A percentile compares a stretch with the other conserved stretches of the same genome.
phyloP scores from a whole-genome alignment of 2,329 filamentous ascomycete genomes.

The Exophiala sideris region DNA sequence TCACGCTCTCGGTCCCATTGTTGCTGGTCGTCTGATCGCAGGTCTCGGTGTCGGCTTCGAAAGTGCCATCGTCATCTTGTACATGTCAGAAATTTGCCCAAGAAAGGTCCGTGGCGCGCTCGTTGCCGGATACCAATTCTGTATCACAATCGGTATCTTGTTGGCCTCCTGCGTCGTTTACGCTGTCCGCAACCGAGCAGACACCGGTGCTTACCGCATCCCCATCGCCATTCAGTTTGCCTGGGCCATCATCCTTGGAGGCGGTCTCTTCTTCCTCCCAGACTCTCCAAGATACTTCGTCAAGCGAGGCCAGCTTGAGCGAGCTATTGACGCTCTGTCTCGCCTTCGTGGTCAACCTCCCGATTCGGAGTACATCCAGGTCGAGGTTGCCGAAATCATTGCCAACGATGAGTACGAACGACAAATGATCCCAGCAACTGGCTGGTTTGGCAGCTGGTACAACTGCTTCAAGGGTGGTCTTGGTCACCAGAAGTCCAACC shows the following conservation, averaged over 20 bases:
- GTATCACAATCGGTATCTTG: constrained; percentile 74
- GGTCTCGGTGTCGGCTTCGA: constrained; percentile 79
- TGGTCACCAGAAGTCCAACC: constrained; percentile 50
- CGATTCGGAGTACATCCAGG: constrained; percentile 71
- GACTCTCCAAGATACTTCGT: constrained; percentile 85
- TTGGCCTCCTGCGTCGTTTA: constrained; percentile 74
- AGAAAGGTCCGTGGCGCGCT: constrained; percentile 74
- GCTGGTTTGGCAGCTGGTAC: constrained; percentile 66
- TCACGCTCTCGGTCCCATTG: constrained; percentile 56
- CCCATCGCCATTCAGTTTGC: constrained; percentile 76
- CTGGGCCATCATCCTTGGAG: constrained; percentile 70
- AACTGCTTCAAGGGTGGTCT: constrained; percentile 60
- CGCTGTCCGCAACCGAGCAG: constrained; percentile 59
- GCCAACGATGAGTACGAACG: constrained; percentile 83
- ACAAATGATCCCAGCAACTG: constrained; percentile 54
- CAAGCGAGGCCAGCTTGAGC: constrained; percentile 68
- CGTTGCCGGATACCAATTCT: constrained; percentile 79
- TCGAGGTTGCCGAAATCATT: constrained; percentile 78
- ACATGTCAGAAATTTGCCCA: constrained; percentile 80
- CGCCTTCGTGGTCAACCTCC: constrained; percentile 70
- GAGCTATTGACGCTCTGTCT: constrained; percentile 61
- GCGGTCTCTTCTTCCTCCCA: constrained; percentile 71
- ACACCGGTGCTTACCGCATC: constrained; percentile 72
- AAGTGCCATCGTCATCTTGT: constrained; percentile 75
- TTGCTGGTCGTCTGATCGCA: constrained; percentile 70